Evolutionary conservation across 495 filamentous ascomycete genomes (phyloP).

Genomic region (Letharia lupina): DNA sequence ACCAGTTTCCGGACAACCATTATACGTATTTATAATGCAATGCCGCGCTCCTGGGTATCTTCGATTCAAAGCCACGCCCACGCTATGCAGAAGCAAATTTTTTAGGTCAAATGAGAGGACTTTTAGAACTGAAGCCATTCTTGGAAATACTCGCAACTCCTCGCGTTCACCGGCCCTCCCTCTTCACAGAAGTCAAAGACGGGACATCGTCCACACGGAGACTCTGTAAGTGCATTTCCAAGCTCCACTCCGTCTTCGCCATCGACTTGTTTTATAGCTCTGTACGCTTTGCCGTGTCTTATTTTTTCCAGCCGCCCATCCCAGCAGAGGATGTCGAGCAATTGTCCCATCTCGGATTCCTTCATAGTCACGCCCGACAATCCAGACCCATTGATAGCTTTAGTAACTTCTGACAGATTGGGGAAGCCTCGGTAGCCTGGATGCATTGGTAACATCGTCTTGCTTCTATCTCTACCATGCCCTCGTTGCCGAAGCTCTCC

Average conservation of each 20-base stretch:
- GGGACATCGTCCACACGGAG: conserved; percentile 84
- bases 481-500: conserved; percentile 15
- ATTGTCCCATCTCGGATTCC: conserved; percentile 64
- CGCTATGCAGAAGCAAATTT: conserved; percentile 10
- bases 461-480: conserved; percentile 8
- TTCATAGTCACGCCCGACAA: conserved; percentile 39
- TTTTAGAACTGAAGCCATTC: conserved; percentile 53
- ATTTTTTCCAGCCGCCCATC: conserved; percentile 59
- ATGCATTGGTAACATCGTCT: conserved; percentile 50
- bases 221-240: conserved; percentile 69
- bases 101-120: background rate
- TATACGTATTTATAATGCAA: background rate
- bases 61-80: conserved; percentile 5
- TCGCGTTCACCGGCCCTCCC: conserved; percentile 78
- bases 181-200: conserved; percentile 90
- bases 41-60: conserved; percentile 12
- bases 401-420: conserved; percentile 61
- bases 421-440: conserved; percentile 67
- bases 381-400: conserved; percentile 60
- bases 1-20: background rate
- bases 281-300: conserved; percentile 45
- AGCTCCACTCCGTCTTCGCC: conserved; percentile 28
- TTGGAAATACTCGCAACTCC: conserved; percentile 83
- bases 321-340: conserved; percentile 77
- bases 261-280: conserved; percentile 36